A percentile compares a stretch with the other conserved stretches of the same genome.
Conservation (phyloP, 768 basidiomycete species). For the Tricholoma sp. region DNA sequence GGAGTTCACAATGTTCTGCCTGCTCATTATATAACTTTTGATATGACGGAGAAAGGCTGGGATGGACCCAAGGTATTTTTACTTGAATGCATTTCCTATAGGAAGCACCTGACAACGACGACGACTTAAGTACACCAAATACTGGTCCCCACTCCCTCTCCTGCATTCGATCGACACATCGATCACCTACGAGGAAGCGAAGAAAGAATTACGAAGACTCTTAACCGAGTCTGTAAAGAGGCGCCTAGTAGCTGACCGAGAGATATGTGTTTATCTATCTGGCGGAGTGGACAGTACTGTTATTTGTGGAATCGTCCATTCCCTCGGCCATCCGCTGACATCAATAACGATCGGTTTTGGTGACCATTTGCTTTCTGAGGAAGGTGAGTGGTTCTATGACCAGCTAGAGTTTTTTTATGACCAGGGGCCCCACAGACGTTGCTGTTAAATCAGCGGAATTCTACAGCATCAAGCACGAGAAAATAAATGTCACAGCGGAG, state of each 20-base stretch:
- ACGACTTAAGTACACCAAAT: neutral
- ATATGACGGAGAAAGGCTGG: neutral
- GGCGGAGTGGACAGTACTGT: neutral
- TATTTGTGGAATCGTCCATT: neutral
- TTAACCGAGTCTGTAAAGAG: neutral
- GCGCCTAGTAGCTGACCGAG: neutral
- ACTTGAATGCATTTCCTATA: too few species aligned
- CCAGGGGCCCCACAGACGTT: neutral
- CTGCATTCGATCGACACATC: neutral
- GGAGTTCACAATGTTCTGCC: neutral
- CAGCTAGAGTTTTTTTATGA: neutral
- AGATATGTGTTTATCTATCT: neutral
- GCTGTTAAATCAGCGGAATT: neutral
- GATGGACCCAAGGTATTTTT: neutral
- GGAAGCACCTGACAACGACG: too few species aligned
- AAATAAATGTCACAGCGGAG: neutral
- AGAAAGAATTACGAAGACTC: neutral
- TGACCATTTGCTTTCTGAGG: neutral
- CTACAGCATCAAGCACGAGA: neutral
- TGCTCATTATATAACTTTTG: neutral
- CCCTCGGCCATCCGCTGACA: neutral
- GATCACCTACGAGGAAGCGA: neutral
- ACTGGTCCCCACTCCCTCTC: neutral
- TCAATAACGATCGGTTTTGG: neutral
- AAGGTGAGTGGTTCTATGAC: neutral